A percentile compares a stretch with the other conserved stretches of the same genome.
Conservation (phyloP, 495 filamentous ascomycete genomes). For the Lindgomyces ingoldianus region DNA sequence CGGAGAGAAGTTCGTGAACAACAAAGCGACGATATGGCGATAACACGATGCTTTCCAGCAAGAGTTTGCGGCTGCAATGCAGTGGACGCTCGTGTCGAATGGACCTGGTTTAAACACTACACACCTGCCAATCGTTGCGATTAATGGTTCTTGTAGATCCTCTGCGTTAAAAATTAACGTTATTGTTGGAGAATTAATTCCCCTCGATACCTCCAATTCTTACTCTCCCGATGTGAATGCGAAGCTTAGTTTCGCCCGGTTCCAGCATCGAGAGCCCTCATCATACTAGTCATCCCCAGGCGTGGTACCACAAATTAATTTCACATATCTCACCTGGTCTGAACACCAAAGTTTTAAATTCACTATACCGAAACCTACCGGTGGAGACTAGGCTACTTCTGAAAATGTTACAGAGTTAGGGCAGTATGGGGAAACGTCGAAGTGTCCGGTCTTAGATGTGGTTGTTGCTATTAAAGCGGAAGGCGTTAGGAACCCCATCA, state of each 20-base stretch:
- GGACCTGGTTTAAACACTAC: constrained; percentile 2
- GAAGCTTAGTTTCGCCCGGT: constrained; percentile 14
- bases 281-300: neutral
- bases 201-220: constrained; percentile 2
- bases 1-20: neutral
- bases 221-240: constrained; percentile 10
- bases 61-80: constrained; percentile 15
- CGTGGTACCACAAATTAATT: constrained; percentile 5
- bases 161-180: neutral
- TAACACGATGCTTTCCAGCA: constrained; percentile 15
- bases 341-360: neutral
- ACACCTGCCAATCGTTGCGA: constrained; percentile 8
- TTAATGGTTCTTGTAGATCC: constrained; percentile 5
- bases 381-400: neutral
- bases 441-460: constrained; percentile 4
- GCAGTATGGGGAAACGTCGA: neutral
- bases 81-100: constrained; percentile 19
- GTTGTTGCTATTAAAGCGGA: constrained; percentile 6
- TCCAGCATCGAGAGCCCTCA: constrained; percentile 14
- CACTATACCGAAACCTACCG: neutral
- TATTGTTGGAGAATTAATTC: constrained; percentile 3
- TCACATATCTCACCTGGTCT: neutral
- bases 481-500: neutral
- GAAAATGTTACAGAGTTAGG: constrained; percentile 1
- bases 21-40: constrained; percentile 18